These are phyloP conservation scores for Fusarium virguliforme DNA, from an alignment of 2,329 filamentous ascomycete genomes.

Conservation along the genomic window DNA sequence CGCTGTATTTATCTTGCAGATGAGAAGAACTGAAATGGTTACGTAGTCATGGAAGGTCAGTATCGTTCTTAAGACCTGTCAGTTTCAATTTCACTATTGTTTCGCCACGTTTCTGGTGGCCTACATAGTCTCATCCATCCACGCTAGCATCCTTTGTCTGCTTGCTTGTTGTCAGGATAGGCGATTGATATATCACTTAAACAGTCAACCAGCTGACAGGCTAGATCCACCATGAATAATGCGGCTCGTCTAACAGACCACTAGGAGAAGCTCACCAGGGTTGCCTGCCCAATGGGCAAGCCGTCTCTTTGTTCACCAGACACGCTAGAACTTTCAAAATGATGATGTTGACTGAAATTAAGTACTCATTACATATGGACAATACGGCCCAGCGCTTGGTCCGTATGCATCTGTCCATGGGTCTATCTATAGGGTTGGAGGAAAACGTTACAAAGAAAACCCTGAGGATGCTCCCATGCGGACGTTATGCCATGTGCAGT, in stretches of 20 bases:
- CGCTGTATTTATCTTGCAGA: conserved; percentile 26
- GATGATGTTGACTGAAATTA: conserved; percentile 42
- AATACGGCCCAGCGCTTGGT: conserved; percentile 62
- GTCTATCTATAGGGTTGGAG: conserved; percentile 41
- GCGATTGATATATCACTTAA: conserved; percentile 34
- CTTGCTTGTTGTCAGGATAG: conserved; percentile 9
- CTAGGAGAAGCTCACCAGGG: not conserved
- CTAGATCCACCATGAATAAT: not conserved
- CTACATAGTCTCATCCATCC: not conserved
- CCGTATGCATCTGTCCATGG: conserved; percentile 46
- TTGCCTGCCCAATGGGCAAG: not conserved
- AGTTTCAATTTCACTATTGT: conserved; percentile 12
- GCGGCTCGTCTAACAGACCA: not conserved
- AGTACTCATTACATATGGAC: conserved; percentile 49
- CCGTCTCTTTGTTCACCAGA: conserved; percentile 22
- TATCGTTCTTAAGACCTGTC: conserved; percentile 24
- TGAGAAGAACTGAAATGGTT: not conserved
- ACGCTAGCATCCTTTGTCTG: conserved; percentile 13
- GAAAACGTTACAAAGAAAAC: conserved; percentile 35
- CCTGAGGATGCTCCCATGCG: conserved; percentile 9
- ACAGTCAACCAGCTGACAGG: not conserved
- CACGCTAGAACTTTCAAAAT: not conserved
- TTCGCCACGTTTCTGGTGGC: conserved; percentile 23
- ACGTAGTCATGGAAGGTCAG: not conserved
- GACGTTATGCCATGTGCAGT: conserved; percentile 29